Base-by-base conservation (phyloP, 768 basidiomycete species). In the Clitopilus hobsonii region DNA sequence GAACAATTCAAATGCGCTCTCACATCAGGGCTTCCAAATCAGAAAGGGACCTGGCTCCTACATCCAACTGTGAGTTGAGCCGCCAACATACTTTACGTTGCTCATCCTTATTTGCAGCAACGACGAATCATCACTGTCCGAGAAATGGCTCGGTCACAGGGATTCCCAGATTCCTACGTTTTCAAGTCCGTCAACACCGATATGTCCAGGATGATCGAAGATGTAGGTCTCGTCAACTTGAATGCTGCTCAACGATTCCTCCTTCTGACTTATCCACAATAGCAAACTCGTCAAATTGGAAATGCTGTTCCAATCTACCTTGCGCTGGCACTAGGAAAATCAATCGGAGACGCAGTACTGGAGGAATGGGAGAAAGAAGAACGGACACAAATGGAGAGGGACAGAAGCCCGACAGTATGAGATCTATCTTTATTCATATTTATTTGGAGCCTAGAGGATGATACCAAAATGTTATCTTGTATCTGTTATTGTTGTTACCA, bases 221-320 rank as follows among this genome's bases (percentile, higher is more conserved):
- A 88, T 58, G 89, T 90, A 55, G 56, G 82, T 74, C 13, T 27
- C 41, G 27, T 54, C 28, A 41, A 54, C 3, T n/a, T 16, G 10
- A 7, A 8, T 3, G 53, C 49, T 38, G 26, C 13, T 6, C 23
- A 52, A 29, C 55, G 8, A 30, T 22, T n/a, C n/a, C n/a, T 4
- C 32, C n/a, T 11, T 11, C 32, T 36, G 20, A 23, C n/a, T 49
- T 16, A 16, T 27, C 23, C 22, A 26, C 8, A 28, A 8, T 58
- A 91, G 89, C 85, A 86, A 83, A 73, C 84, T 54, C 74, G 79
- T 49, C 89, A 91, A 58, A 90, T 91, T 45, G 90, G 89, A 0
- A 91, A 91, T 62, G 89, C 88, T 2, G 89, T 90, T 6, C 87
- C 89, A 2, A 76, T 89, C 6, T 84, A 85, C 2, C 74, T 91